Evolutionary conservation across 2,329 filamentous ascomycete genomes (phyloP).

Genomic region (Aureobasidium sp.): DNA sequence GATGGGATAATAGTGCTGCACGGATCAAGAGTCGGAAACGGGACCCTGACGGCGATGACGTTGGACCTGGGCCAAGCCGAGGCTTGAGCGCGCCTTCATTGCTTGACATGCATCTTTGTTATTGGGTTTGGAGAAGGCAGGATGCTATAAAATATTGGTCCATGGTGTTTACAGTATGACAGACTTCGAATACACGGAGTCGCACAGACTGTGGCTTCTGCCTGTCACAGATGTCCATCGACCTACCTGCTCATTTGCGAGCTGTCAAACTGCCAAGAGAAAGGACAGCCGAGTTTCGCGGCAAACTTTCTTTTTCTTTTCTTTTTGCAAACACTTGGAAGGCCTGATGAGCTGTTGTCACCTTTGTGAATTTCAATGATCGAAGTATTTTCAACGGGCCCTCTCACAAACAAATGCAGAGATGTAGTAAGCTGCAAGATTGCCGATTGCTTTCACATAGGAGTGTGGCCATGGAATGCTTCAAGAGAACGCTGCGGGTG

Average conservation of each 20-base stretch:
- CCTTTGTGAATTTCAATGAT: too few relatives aligned
- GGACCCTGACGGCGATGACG: conserved; percentile 6
- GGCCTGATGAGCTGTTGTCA: neutral
- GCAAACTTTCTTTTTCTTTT: conserved; percentile 3
- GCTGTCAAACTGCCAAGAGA: neutral
- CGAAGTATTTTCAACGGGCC: too few relatives aligned
- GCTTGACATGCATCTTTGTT: conserved; percentile 4
- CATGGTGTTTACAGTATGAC: neutral
- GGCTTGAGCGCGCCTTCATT: neutral
- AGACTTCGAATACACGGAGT: neutral
- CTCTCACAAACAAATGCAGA: too few relatives aligned
- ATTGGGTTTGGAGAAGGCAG: neutral
- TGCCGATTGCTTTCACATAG: too few relatives aligned
- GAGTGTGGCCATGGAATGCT: too few relatives aligned
- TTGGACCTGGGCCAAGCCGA: neutral
- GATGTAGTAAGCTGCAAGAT: too few relatives aligned
- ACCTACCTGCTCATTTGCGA: neutral
- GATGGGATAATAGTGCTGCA: conserved; percentile 9
- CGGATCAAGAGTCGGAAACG: neutral
- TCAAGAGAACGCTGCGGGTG: too few relatives aligned
- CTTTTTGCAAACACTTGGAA: neutral
- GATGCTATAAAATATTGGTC: neutral
- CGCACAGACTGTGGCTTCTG: neutral
- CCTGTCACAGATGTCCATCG: neutral
- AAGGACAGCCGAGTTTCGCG: neutral